phyloP scores from a whole-genome alignment of 441 rosid genomes.

The Kokia cookei region DNA sequence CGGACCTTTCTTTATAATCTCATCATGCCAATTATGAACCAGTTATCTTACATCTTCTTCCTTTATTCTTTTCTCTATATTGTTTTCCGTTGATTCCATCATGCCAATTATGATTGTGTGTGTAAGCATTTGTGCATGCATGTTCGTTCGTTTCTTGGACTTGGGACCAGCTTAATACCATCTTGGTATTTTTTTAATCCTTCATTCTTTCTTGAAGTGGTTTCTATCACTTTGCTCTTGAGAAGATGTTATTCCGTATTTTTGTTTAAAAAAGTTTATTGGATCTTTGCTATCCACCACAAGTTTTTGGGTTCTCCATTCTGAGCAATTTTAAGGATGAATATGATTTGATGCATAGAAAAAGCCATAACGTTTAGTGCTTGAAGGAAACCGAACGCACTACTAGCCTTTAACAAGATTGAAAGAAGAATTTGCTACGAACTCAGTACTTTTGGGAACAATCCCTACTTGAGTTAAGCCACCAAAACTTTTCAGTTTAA shows the following conservation, averaged over 20 bases:
- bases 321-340: neutral
- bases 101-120: neutral
- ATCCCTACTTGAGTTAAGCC: neutral
- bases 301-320: neutral
- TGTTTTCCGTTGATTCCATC: neutral
- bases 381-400: neutral
- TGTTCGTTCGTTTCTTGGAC: neutral
- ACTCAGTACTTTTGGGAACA: neutral
- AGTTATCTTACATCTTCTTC: slow-evolving; percentile 28
- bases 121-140: neutral
- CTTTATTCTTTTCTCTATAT: neutral
- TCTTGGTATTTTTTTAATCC: neutral
- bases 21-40: slow-evolving; percentile 76
- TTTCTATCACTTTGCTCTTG: neutral
- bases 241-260: neutral
- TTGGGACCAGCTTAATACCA: neutral
- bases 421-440: neutral
- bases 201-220: neutral
- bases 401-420: neutral
- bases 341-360: neutral
- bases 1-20: slow-evolving; percentile 86
- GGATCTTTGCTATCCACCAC: neutral
- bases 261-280: neutral
- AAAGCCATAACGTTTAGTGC: neutral
- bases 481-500: neutral